Conservation (phyloP, 768 basidiomycete genomes). For the Paxillus rubicundulus region DNA sequence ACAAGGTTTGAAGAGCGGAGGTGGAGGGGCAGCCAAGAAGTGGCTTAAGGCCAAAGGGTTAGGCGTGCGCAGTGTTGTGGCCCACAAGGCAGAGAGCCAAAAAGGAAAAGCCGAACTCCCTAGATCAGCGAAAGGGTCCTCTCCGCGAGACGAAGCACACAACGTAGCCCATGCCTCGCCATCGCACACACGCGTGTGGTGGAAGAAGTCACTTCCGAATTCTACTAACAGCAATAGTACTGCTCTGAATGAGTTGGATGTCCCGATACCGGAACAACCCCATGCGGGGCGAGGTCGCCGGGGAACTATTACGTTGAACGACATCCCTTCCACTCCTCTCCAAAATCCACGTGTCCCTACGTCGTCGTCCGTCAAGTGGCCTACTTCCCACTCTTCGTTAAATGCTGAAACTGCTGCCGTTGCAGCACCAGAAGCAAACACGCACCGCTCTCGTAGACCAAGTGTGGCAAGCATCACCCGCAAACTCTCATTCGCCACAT, state of each 20-base stretch:
- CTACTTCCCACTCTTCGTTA: constrained; percentile 18
- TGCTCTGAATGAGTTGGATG: constrained; percentile 11
- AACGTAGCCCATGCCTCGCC: constrained; percentile 8
- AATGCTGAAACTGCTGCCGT: constrained; percentile 20
- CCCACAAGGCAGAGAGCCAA: constrained; percentile 22
- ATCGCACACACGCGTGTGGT: constrained; percentile 28
- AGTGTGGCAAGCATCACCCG: constrained; percentile 32
- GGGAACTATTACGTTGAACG: constrained; percentile 9
- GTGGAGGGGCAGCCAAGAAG: constrained; percentile 16
- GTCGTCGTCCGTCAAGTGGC: constrained; percentile 2
- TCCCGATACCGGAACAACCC: constrained; percentile 2
- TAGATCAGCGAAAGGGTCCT: not conserved
- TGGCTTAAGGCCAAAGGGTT: constrained; percentile 31
- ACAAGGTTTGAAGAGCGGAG: constrained; percentile 12
- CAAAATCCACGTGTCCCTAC: constrained; percentile 13
- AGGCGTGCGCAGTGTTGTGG: constrained; percentile 23
- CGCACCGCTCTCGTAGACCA: constrained; percentile 18
- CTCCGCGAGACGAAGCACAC: constrained; percentile 1
- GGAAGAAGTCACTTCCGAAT: constrained; percentile 23
- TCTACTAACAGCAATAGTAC: constrained; percentile 11
- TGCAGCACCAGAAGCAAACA: constrained; percentile 6
- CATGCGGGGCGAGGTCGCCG: constrained; percentile 5
- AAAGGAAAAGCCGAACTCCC: constrained; percentile 12
- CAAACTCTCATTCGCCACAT: constrained; percentile 31
- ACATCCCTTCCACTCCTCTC: constrained; percentile 16